Conservation (phyloP, 176 grass and related monocot species). For the Juncus effusus region DNA sequence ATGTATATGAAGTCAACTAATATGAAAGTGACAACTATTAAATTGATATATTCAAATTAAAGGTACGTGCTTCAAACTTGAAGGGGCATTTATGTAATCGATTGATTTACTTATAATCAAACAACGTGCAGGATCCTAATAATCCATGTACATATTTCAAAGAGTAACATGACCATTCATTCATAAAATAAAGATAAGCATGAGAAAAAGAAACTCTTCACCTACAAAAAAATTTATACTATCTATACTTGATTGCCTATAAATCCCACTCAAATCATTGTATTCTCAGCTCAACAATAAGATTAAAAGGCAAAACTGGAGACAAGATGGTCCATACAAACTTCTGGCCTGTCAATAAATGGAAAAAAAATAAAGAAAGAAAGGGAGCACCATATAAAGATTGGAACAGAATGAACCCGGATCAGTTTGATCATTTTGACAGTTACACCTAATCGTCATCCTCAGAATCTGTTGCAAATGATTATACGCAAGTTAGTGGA, state of each 20-base stretch:
- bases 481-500: slow-evolving; percentile 15
- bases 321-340: slow-evolving; percentile 20
- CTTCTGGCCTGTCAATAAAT: slow-evolving; percentile 13
- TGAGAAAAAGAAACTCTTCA: slow-evolving; percentile 14
- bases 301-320: slow-evolving; percentile 22
- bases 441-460: slow-evolving; percentile 23
- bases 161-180: neutral
- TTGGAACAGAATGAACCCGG: neutral
- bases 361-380: slow-evolving; percentile 3
- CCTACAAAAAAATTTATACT: slow-evolving; percentile 20
- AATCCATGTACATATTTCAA: too few relatives aligned
- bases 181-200: slow-evolving; percentile 15
- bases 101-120: too few relatives aligned
- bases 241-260: slow-evolving; percentile 24
- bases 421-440: slow-evolving; percentile 6
- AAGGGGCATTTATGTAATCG: too few relatives aligned
- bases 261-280: slow-evolving; percentile 15
- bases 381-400: slow-evolving; percentile 5
- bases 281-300: slow-evolving; percentile 11
- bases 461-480: slow-evolving; percentile 20
- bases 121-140: too few relatives aligned
- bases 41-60: too few relatives aligned
- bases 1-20: too few relatives aligned
- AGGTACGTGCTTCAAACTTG: too few relatives aligned
- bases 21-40: too few relatives aligned